Percentiles rank a stretch among this genome's conserved stretches.
Conservation (phyloP, 257 asterid genomes). For the Solanum sejunctum region DNA sequence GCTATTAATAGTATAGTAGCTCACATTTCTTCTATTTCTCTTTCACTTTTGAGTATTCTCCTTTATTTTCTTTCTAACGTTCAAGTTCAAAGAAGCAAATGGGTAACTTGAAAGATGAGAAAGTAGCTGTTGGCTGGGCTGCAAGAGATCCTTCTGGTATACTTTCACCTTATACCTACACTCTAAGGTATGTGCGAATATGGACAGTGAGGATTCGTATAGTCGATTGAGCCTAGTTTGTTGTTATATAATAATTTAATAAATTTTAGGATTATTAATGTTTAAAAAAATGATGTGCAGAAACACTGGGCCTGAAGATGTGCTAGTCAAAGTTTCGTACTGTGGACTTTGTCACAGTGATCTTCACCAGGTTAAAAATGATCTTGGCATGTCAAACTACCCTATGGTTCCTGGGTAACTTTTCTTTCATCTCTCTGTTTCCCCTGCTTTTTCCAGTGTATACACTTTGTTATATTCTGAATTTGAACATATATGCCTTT, state of each 20-base stretch:
- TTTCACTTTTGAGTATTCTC: not conserved
- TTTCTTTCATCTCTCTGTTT: not conserved
- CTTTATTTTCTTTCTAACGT: not conserved
- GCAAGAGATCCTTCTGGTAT: slow-evolving; percentile 83
- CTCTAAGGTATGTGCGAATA: slow-evolving; percentile 39
- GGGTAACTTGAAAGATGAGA: slow-evolving; percentile 64
- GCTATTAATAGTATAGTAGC: not conserved
- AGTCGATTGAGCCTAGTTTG: not conserved
- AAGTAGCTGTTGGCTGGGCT: slow-evolving; percentile 63
- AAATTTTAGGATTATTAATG: not conserved
- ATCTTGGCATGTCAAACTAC: slow-evolving; percentile 89
- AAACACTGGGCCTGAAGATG: slow-evolving; percentile 71
- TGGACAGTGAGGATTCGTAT: not conserved
- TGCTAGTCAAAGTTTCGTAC: slow-evolving; percentile 56
- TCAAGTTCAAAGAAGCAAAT: not conserved
- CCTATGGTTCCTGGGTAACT: slow-evolving; percentile 97
- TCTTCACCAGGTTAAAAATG: slow-evolving; percentile 75
- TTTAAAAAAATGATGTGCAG: slow-evolving; percentile 25
- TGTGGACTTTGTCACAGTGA: slow-evolving; percentile 92
- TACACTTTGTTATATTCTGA: not conserved
- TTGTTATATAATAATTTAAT: not conserved
- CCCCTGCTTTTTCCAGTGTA: not conserved
- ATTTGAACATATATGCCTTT: not conserved
- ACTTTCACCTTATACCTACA: slow-evolving; percentile 65
- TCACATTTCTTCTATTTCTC: not conserved